Evolutionary conservation across 169 alveolate genomes (phyloP).

Genomic region (Plasmodium sp.): DNA sequence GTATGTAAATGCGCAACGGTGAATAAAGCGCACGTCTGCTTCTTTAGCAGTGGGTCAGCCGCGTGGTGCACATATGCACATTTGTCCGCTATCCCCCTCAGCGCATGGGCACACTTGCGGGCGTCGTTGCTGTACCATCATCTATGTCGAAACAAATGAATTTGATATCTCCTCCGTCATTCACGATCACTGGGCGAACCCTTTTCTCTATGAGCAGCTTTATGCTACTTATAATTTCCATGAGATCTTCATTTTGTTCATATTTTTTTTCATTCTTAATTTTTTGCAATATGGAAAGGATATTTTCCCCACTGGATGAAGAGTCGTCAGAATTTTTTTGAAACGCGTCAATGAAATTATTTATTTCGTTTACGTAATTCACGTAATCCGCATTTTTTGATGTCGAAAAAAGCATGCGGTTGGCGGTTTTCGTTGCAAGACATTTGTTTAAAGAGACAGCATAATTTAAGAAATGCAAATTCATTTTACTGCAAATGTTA

Average conservation of each 20-base stretch:
- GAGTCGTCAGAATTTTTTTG: conserved; percentile 20
- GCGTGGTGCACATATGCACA: background rate
- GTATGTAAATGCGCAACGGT: background rate
- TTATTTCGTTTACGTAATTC: conserved; percentile 60
- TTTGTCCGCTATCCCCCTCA: background rate
- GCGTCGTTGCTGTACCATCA: conserved; percentile 74
- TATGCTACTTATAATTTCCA: conserved; percentile 83
- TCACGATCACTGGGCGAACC: conserved; percentile 82
- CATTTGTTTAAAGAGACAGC: conserved; percentile 21
- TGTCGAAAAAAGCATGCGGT: conserved; percentile 7
- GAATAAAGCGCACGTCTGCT: background rate
- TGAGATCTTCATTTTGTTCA: conserved; percentile 47
- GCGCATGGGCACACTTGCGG: background rate
- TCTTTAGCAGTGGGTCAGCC: background rate
- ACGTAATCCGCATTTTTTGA: conserved; percentile 52
- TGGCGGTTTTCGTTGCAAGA: background rate
- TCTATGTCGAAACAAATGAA: conserved; percentile 81
- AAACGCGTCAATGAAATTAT: conserved; percentile 34
- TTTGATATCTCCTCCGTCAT: conserved; percentile 86
- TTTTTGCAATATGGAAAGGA: conserved; percentile 55
- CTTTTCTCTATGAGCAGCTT: conserved; percentile 83
- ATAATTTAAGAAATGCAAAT: conserved; percentile 41
- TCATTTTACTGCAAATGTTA: conserved; percentile 21
- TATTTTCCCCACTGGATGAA: conserved; percentile 29
- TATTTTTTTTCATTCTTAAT: conserved; percentile 59